phyloP scores from a whole-genome alignment of 2,329 filamentous ascomycete genomes.

The Arthrobotrys iridis region DNA sequence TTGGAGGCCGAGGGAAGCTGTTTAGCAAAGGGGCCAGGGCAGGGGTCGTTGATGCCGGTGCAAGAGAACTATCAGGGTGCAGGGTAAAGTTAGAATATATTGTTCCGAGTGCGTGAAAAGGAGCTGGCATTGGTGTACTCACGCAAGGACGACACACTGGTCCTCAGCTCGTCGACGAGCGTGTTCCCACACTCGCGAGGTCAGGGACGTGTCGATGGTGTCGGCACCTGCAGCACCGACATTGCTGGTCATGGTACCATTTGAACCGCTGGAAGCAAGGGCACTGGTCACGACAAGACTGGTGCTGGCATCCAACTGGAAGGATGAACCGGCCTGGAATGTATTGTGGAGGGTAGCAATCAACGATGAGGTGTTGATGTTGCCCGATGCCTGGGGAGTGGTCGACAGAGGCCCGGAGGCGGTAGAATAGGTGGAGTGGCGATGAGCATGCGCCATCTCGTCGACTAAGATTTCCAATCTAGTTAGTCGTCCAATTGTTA shows the following conservation, averaged over 20 bases:
- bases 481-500: conserved; percentile 57
- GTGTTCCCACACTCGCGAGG: conserved; percentile 91
- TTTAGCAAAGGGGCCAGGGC: conserved; percentile 82
- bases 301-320: conserved; percentile 85
- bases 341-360: conserved; percentile 91
- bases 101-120: neutral
- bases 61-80: conserved; percentile 11
- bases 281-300: conserved; percentile 86
- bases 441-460: conserved; percentile 67
- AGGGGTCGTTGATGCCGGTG: conserved; percentile 78
- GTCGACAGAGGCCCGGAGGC: conserved; percentile 69
- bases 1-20: conserved; percentile 80
- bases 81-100: neutral
- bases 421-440: conserved; percentile 74
- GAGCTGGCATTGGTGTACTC: conserved; percentile 60
- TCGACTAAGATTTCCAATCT: conserved; percentile 59
- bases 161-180: conserved; percentile 93
- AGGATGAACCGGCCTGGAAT: conserved; percentile 83
- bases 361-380: conserved; percentile 78
- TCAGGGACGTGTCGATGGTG: conserved; percentile 81
- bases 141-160: conserved; percentile 90
- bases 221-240: conserved; percentile 66
- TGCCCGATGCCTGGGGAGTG: conserved; percentile 68
- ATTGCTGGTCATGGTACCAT: conserved; percentile 53
- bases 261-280: conserved; percentile 55